Evolutionary conservation across 192 early-diverging fungal species (phyloP).

Genomic region (Entomortierella chlamydospora): DNA sequence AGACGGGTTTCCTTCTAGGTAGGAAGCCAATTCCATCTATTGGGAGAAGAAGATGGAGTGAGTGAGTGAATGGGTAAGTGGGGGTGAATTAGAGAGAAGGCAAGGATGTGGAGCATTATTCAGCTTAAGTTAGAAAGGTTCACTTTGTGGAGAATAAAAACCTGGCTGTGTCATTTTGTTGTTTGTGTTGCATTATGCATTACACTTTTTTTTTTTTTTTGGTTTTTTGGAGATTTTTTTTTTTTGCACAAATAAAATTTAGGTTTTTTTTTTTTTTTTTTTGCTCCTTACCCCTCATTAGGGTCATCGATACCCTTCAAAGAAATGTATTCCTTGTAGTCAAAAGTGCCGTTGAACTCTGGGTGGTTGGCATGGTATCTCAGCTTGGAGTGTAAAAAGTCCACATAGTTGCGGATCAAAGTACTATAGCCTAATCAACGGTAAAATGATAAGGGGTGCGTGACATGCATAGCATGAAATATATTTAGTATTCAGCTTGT

Average conservation of each 20-base stretch:
- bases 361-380: constrained; percentile 92
- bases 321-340: constrained; percentile 97
- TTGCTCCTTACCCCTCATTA: constrained; percentile 85
- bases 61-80: too few species aligned
- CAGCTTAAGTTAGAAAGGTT: too few species aligned
- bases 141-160: background rate
- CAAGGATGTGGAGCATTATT: too few species aligned
- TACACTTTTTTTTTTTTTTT: too few species aligned
- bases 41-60: background rate
- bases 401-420: constrained; percentile 91
- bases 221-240: too few species aligned
- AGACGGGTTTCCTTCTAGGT: constrained; percentile 62
- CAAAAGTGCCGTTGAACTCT: constrained; percentile 94
- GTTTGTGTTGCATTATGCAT: too few species aligned
- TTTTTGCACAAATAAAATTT: too few species aligned
- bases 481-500: too few species aligned
- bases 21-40: constrained; percentile 61
- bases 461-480: too few species aligned
- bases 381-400: constrained; percentile 90
- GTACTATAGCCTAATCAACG: constrained; percentile 71
- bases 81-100: too few species aligned
- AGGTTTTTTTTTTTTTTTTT: too few species aligned
- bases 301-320: constrained; percentile 96
- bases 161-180: too few species aligned
- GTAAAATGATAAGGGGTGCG: background rate